These are phyloP conservation scores for Xylaria palmicola DNA, from an alignment of 495 filamentous ascomycete species.

Conservation along the genomic window DNA sequence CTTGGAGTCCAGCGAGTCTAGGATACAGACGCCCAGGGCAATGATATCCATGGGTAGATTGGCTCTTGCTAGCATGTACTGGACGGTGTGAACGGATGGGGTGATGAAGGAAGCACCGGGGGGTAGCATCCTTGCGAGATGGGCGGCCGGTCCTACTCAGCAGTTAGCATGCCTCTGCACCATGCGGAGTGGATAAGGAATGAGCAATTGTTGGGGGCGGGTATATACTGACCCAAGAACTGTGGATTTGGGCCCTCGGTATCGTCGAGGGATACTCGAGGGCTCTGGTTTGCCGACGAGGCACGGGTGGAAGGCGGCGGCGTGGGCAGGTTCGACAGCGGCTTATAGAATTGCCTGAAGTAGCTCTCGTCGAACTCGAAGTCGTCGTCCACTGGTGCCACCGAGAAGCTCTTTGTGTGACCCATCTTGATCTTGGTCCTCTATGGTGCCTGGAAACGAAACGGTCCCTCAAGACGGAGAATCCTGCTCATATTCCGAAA, in stretches of 20 bases:
- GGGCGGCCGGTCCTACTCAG: constrained; percentile 51
- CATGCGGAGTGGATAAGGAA: not conserved
- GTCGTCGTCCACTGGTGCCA: constrained; percentile 42
- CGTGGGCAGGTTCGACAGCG: constrained; percentile 60
- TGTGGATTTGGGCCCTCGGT: constrained; percentile 39
- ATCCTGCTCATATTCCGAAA: constrained; percentile 31
- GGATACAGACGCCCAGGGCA: constrained; percentile 53
- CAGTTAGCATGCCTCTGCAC: constrained; percentile 1
- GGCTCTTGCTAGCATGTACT: constrained; percentile 51
- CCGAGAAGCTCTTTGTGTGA: constrained; percentile 31
- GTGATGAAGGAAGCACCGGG: constrained; percentile 49
- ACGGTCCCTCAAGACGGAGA: constrained; percentile 15
- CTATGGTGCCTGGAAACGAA: constrained; percentile 25
- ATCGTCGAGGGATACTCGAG: constrained; percentile 42
- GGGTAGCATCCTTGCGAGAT: constrained; percentile 55
- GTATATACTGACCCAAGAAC: constrained; percentile 44
- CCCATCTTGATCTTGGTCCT: constrained; percentile 23
- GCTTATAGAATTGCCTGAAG: constrained; percentile 56
- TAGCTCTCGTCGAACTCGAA: constrained; percentile 54
- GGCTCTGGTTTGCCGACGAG: constrained; percentile 40
- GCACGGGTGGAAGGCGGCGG: constrained; percentile 53
- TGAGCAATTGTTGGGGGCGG: not conserved
- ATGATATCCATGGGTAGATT: constrained; percentile 49
- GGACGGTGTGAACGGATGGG: constrained; percentile 50
- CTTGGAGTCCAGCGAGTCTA: constrained; percentile 54